Percentiles rank a stretch among this genome's conserved stretches.
Evolutionary conservation across 257 asterid species (phyloP).

Genomic region (Knoxia roxburghii): DNA sequence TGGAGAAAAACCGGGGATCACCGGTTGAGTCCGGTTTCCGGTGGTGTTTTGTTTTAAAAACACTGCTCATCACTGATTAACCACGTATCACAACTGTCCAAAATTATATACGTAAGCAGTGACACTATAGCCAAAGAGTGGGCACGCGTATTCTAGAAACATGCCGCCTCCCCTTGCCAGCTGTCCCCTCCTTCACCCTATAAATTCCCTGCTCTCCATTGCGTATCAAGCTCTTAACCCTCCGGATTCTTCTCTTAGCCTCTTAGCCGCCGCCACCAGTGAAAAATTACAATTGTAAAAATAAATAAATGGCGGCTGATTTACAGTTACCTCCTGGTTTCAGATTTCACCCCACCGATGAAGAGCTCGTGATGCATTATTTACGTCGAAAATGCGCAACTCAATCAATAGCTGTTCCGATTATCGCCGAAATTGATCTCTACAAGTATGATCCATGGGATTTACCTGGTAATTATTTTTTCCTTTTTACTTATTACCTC

Average conservation of each 20-base stretch:
- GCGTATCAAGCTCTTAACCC: slow-evolving; percentile 47
- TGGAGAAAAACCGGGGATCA: too few relatives aligned
- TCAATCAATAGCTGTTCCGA: slow-evolving; percentile 60
- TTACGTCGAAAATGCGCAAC: slow-evolving; percentile 63
- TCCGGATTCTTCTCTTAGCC: not conserved
- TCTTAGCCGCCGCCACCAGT: too few relatives aligned
- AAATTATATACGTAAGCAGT: slow-evolving; percentile 34
- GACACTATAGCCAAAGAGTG: slow-evolving; percentile 34
- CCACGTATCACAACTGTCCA: slow-evolving; percentile 41
- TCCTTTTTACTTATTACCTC: not conserved
- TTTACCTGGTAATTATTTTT: slow-evolving; percentile 51
- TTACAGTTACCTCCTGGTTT: slow-evolving; percentile 80
- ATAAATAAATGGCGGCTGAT: slow-evolving; percentile 33
- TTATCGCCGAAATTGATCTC: slow-evolving; percentile 76
- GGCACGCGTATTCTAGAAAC: slow-evolving; percentile 42
- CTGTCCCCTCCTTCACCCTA: slow-evolving; percentile 36
- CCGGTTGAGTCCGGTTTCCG: too few relatives aligned
- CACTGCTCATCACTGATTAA: too few relatives aligned
- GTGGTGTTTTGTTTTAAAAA: too few relatives aligned
- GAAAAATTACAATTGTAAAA: too few relatives aligned
- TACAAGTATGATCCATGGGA: slow-evolving; percentile 85
- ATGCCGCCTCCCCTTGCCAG: slow-evolving; percentile 31
- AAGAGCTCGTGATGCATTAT: slow-evolving; percentile 84
- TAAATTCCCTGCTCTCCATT: slow-evolving; percentile 44
- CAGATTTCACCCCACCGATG: slow-evolving; percentile 89